phyloP scores from a whole-genome alignment of 73 alveolate genomes.

The Paramecium primaurelia region DNA sequence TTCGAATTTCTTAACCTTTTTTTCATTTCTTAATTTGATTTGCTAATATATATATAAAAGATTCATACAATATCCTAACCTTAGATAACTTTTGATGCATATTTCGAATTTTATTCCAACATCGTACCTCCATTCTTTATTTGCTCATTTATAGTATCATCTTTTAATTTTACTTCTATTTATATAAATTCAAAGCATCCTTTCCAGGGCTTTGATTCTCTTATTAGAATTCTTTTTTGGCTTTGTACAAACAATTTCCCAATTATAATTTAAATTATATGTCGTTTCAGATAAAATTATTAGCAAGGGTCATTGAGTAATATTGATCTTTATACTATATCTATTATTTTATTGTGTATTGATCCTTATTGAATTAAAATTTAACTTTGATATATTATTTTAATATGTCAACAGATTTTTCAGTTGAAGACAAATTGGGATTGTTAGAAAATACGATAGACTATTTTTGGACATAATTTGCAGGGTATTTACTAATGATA shows the following conservation, averaged over 20 bases:
- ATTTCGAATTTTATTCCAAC: not conserved
- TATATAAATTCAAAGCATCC: conserved; percentile 4
- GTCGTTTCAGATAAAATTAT: not conserved
- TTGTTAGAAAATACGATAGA: conserved; percentile 26
- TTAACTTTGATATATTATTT: not conserved
- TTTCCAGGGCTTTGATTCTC: conserved; percentile 20
- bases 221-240: not conserved
- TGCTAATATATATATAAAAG: not conserved
- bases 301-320: not conserved
- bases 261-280: not conserved
- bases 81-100: not conserved
- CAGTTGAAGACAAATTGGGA: not conserved
- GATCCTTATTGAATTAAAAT: not conserved
- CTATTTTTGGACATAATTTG: conserved; percentile 12
- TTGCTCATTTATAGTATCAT: conserved; percentile 10
- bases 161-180: conserved; percentile 43
- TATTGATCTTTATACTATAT: not conserved
- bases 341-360: not conserved
- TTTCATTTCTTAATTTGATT: conserved; percentile 23
- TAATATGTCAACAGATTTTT: not conserved
- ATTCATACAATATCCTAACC: not conserved
- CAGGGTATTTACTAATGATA: not conserved
- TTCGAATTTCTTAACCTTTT: conserved; percentile 7
- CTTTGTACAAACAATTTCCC: conserved; percentile 64
- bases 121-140: conserved; percentile 38